Conservation (phyloP, 768 basidiomycete genomes). For the Gloeophyllum trabeum region DNA sequence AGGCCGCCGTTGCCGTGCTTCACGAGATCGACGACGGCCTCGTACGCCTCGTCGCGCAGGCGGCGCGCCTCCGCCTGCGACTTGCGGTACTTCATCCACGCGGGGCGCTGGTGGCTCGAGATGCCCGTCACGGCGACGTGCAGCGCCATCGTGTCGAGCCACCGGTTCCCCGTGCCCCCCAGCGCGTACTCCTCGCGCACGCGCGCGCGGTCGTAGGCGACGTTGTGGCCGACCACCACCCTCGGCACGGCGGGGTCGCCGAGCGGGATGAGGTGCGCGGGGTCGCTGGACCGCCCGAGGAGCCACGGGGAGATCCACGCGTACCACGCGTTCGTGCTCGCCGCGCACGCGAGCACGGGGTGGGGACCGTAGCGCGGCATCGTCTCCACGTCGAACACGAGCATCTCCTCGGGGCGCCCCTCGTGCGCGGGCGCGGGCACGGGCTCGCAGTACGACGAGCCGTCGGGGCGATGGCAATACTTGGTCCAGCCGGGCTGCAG, state of each 20-base stretch:
- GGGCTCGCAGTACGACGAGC: constrained; percentile 64
- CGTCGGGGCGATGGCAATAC: constrained; percentile 62
- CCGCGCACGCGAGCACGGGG: constrained; percentile 85
- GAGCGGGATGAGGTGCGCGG: constrained; percentile 63
- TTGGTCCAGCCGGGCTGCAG: constrained; percentile 83
- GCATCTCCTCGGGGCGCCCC: constrained; percentile 55
- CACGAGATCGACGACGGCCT: constrained; percentile 45
- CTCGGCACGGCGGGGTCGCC: constrained; percentile 42
- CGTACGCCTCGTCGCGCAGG: constrained; percentile 51
- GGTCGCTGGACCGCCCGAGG: constrained; percentile 44
- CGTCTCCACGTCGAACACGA: constrained; percentile 92
- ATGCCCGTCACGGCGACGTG: constrained; percentile 93
- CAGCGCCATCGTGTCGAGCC: constrained; percentile 89
- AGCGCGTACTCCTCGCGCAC: constrained; percentile 77
- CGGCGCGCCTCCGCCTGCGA: constrained; percentile 42
- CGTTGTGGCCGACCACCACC: constrained; percentile 87
- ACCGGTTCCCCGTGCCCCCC: constrained; percentile 57
- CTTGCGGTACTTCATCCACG: constrained; percentile 84
- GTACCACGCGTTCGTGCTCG: constrained; percentile 81
- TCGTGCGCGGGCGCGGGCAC: constrained; percentile 58
- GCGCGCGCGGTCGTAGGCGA: constrained; percentile 86
- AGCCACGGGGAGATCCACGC: constrained; percentile 95
- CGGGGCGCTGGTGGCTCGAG: constrained; percentile 87
- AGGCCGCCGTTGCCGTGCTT: constrained; percentile 25
- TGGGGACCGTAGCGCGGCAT: constrained; percentile 75